phyloP scores from a whole-genome alignment of 2,329 filamentous ascomycete species.

The Clonostachys chloroleuca region DNA sequence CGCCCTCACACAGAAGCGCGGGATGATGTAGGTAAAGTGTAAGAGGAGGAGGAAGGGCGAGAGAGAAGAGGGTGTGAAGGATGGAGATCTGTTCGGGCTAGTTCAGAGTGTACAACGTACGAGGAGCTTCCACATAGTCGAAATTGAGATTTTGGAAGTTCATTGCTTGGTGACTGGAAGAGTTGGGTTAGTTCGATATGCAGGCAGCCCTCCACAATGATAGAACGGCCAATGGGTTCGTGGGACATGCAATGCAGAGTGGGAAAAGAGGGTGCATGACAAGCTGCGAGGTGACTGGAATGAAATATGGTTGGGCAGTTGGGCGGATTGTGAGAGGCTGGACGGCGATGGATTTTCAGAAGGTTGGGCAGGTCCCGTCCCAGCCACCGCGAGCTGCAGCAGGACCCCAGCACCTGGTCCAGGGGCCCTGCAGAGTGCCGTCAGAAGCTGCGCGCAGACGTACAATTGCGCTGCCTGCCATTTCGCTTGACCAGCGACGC shows the following conservation, averaged over 20 bases:
- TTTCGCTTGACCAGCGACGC: no score
- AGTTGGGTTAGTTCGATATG: background rate
- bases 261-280: background rate
- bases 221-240: background rate
- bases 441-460: background rate
- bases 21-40: background rate
- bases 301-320: background rate
- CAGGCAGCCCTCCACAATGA: background rate
- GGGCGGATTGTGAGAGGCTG: background rate
- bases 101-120: conserved; percentile 17
- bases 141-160: conserved; percentile 28
- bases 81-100: background rate
- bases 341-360: conserved; percentile 3
- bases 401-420: no score
- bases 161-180: conserved; percentile 19
- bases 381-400: conserved; percentile 1
- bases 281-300: background rate
- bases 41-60: background rate
- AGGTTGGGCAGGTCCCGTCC: conserved; percentile 1
- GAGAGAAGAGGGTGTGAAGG: background rate
- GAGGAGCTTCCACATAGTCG: conserved; percentile 27
- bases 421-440: no score
- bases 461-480: no score
- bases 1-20: background rate
- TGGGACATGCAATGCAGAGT: background rate